Conservation (phyloP, 495 filamentous ascomycete genomes). For the Pyronema omphalodes region DNA sequence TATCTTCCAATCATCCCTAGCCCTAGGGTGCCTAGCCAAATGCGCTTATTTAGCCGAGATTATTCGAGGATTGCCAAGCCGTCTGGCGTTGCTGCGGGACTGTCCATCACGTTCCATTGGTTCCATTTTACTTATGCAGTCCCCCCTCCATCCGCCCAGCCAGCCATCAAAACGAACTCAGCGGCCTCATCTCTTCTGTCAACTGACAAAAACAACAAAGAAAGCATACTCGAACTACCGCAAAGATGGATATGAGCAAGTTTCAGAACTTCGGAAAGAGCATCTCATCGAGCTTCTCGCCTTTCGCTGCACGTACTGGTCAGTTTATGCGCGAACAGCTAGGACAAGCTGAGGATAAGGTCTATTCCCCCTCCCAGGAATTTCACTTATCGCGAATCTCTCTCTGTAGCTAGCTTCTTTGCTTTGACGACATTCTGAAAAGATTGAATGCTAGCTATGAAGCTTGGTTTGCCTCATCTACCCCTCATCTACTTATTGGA, state of each 20-base stretch:
- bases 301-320: slow-evolving; percentile 81
- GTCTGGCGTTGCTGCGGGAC: no score
- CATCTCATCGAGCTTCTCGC: slow-evolving; percentile 58
- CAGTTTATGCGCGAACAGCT: slow-evolving; percentile 95
- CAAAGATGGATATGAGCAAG: slow-evolving; percentile 28
- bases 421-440: background rate
- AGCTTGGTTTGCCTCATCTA: background rate
- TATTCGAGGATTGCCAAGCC: no score
- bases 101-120: no score
- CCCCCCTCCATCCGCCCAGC: background rate
- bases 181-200: background rate
- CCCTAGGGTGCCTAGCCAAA: no score
- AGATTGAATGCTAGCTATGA: background rate
- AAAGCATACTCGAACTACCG: background rate
- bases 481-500: slow-evolving; percentile 10
- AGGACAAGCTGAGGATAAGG: slow-evolving; percentile 88
- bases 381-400: background rate
- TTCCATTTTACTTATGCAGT: background rate
- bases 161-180: background rate
- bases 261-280: slow-evolving; percentile 44
- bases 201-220: no score
- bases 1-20: no score
- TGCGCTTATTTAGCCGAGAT: no score
- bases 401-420: background rate
- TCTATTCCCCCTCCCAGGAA: slow-evolving; percentile 20